A percentile compares a stretch with the other conserved stretches of the same genome.
Evolutionary conservation across 305 asterid genomes (phyloP).

Genomic region (Nicotiana rustica): DNA sequence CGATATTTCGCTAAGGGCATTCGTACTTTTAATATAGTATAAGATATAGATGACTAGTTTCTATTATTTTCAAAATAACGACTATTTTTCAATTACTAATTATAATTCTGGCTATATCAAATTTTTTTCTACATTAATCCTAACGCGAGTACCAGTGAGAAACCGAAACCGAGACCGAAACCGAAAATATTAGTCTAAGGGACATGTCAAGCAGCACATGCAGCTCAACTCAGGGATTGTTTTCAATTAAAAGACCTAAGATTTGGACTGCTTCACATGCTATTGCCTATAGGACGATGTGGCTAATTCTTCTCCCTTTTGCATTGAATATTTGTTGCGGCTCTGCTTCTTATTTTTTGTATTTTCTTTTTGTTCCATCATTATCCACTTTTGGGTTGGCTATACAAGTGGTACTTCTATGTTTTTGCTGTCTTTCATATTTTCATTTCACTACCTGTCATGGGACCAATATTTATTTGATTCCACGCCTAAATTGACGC

Average conservation of each 20-base stretch:
- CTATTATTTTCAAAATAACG: too few species aligned
- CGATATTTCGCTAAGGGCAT: too few species aligned
- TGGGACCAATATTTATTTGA: slow-evolving; percentile 21
- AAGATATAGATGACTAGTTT: too few species aligned
- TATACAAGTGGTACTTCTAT: slow-evolving; percentile 14
- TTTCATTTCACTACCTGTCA: slow-evolving; percentile 17
- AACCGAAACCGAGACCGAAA: too few species aligned
- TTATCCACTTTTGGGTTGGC: neutral
- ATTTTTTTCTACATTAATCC: too few species aligned
- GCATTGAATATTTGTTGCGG: slow-evolving; percentile 1
- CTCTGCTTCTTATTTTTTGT: slow-evolving; percentile 18
- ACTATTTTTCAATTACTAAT: too few species aligned
- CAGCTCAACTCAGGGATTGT: neutral
- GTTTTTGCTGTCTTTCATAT: neutral
- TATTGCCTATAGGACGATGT: neutral
- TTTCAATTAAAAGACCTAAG: neutral
- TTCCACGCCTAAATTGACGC: slow-evolving; percentile 29
- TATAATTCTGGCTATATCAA: too few species aligned
- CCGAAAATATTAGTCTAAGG: neutral
- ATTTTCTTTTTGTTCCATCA: neutral
- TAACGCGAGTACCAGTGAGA: too few species aligned
- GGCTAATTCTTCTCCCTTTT: neutral
- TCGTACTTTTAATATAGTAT: too few species aligned
- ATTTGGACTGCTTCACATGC: neutral
- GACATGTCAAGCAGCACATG: slow-evolving; percentile 8